Base-by-base conservation (phyloP, 176 grass and related monocot species). In the Oryza australiensis region DNA sequence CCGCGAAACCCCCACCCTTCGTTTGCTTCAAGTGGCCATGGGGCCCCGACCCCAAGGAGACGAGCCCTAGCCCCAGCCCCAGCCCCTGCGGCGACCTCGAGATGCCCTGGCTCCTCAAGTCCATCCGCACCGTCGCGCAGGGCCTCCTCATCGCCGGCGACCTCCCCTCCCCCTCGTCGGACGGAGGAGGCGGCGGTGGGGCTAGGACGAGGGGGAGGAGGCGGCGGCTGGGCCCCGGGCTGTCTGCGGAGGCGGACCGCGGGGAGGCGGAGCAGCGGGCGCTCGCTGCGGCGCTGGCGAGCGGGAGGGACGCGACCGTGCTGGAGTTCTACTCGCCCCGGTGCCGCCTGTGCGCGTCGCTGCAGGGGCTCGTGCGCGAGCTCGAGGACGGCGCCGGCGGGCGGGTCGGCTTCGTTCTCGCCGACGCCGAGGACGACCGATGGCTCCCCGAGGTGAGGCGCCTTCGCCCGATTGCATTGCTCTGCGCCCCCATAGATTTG, bases 1-100 rank as follows among this genome's bases (percentile, higher is more conserved):
- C 70, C 45, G 26, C 45, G 32, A 91, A 93, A 85, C 81, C 86
- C 4, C 77, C 82, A 32, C 84, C 85, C 7, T 23, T 92, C 33
- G 42, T 97, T 78, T 97, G 95, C 86, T 94, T 93, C 90, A 89
- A 87, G 57, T 95, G 95, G 95, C 92, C 92, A 16, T 93, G 91
- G 86, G 68, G 29, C 34, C 53, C 83, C 9, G 84, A 84, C 42
- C 34, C 77, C 2, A 75, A n/a, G 53, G 12, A 70, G 12, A 10
- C 62, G 26, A 62, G 10, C 22, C 51, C 66, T 48, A 77, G 28
- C n/a, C 60, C 85, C 0, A 68, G 23, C n/a, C 48, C 85, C 0
- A 73, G 24, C 66, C 87, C 90, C 68, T 98, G 95, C 72, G 92
- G 90, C 20, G 82, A 86, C 74, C 80, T 89, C 68, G 84, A 92